A percentile compares a stretch with the other conserved stretches of the same genome.
These are phyloP conservation scores for Croton laevigatus DNA, from an alignment of 441 rosid genomes.

Conservation along the genomic window DNA sequence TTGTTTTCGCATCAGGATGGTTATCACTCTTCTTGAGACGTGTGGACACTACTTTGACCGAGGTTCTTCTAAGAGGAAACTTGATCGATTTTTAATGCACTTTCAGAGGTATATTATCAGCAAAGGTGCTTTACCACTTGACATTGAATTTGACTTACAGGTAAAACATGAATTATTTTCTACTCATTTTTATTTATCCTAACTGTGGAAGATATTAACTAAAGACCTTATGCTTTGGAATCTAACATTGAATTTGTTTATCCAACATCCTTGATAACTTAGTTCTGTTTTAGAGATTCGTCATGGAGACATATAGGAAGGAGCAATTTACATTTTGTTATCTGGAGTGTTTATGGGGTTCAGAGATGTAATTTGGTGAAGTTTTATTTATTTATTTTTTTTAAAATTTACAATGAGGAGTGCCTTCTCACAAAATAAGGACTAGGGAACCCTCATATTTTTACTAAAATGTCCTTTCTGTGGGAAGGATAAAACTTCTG, in stretches of 20 bases:
- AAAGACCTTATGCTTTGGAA: not conserved
- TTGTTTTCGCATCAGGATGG: slow-evolving; percentile 95
- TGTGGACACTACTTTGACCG: slow-evolving; percentile 98
- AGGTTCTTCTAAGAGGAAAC: slow-evolving; percentile 96
- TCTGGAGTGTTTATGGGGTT: not conserved
- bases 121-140: slow-evolving; percentile 82
- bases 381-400: not conserved
- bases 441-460: not conserved
- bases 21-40: slow-evolving; percentile 87
- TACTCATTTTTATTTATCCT: not conserved
- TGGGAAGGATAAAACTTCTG: not conserved
- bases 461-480: not conserved
- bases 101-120: slow-evolving; percentile 92
- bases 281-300: not conserved
- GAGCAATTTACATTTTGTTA: not conserved
- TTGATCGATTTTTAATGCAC: slow-evolving; percentile 83
- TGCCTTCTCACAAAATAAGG: not conserved
- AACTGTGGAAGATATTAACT: not conserved
- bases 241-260: not conserved
- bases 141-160: slow-evolving; percentile 93
- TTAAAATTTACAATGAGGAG: not conserved
- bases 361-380: not conserved
- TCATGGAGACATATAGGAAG: not conserved
- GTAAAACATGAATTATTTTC: slow-evolving; percentile 35
- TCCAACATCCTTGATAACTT: not conserved